Evolutionary conservation across 2,329 filamentous ascomycete genomes (phyloP), one percentile per base, ranked within the genome.

Genomic region (Kalaharituber pfeilii): DNA sequence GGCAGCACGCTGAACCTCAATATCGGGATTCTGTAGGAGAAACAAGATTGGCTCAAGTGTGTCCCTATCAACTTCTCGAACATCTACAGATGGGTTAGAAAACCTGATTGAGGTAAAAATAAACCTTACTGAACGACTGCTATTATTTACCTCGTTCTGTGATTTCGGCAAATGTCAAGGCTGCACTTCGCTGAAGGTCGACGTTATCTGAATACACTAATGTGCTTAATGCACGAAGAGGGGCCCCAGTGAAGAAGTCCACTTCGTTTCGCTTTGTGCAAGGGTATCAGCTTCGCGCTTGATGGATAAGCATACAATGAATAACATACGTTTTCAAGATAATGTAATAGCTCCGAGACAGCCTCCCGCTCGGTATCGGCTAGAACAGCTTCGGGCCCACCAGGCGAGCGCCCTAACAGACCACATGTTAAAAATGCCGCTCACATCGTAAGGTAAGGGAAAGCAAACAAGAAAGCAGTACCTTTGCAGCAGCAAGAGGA

Each of bases 131-230:
- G 47, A 36, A 45, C 28, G n/a, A n/a, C 24, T 42, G 26, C 25
- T 28, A 33, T 28, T 49, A 68, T 74, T 64, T 76, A 95, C 91
- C 89, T 86, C 89, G 74, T 71, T 98, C 91, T 36, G 91, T 98
- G 63, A 98, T 98, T 69, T 98, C 91, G 57, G 91, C 91, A 75
- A 98, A 98, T 2, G 91, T 98, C 69, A 98, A 78, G 69, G 89
- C 96, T 52, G 91, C 91, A 71, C 91, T 96, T 62, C 91, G 79
- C 72, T 98, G 91, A 52, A 98, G 76, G 68, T 98, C 91, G 67
- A 98, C 88, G 72, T 98, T 98, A 70, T 96, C 88, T 55, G 91
- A 98, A 69, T 94, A 98, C 55, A 98, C 91, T 25, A 98, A 78
- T 11, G 89, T 98, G 70, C 86, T 95, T 55, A 98, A 73, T 47